A percentile compares a stretch with the other conserved stretches of the same genome.
These are phyloP conservation scores for Thermoascus crustaceus DNA, from an alignment of 2,329 filamentous ascomycete genomes.

Conservation along the genomic window DNA sequence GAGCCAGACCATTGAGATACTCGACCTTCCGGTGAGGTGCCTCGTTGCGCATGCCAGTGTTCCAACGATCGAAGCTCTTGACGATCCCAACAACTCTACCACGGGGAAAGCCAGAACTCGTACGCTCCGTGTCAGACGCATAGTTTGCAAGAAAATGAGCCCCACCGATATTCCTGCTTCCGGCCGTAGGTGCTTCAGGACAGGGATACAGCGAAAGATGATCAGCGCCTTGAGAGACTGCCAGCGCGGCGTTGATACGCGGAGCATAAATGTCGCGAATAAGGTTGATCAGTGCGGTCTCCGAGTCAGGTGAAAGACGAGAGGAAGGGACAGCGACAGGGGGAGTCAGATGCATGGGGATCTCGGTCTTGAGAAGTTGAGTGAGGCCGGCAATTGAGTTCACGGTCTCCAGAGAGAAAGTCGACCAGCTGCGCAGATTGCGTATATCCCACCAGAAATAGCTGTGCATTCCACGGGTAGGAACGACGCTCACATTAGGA, in stretches of 20 bases:
- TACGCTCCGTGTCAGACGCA: constrained; percentile 42
- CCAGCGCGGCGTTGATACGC: constrained; percentile 77
- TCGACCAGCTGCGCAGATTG: constrained; percentile 73
- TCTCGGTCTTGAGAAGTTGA: constrained; percentile 61
- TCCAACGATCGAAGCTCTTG: constrained; percentile 88
- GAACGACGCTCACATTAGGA: constrained; percentile 63
- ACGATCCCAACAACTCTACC: constrained; percentile 73
- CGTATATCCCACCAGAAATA: constrained; percentile 97
- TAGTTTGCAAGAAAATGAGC: constrained; percentile 49
- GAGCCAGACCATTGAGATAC: constrained; percentile 78
- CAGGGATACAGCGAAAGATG: constrained; percentile 41
- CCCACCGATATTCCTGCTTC: constrained; percentile 35
- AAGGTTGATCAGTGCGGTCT: constrained; percentile 65
- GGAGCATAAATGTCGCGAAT: constrained; percentile 72
- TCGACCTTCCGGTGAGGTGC: constrained; percentile 76
- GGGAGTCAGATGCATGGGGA: constrained; percentile 39
- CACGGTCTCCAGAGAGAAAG: constrained; percentile 67
- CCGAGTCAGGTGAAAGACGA: constrained; percentile 66
- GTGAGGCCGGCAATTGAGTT: constrained; percentile 64
- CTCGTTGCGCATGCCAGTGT: constrained; percentile 85
- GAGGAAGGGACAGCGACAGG: constrained; percentile 28
- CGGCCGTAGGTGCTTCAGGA: constrained; percentile 27
- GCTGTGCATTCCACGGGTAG: constrained; percentile 59
- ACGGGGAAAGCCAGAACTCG: constrained; percentile 43
- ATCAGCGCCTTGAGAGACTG: constrained; percentile 62